Evolutionary conservation across 169 alveolate genomes (phyloP).

Genomic region (Plasmodium gonderi): DNA sequence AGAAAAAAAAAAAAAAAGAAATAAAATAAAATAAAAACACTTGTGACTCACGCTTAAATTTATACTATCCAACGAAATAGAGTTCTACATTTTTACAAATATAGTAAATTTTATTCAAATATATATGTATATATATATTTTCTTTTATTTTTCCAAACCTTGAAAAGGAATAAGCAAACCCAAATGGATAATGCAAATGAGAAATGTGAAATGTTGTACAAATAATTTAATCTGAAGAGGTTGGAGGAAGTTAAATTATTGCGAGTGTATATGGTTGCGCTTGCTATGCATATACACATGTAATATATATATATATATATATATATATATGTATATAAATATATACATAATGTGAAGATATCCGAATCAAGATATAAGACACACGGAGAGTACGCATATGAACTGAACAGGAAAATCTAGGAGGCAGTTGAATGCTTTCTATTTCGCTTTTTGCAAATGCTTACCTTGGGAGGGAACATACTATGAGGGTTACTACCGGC

Average conservation of each 20-base stretch:
- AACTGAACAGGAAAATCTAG: too few relatives aligned
- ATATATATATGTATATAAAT: too few relatives aligned
- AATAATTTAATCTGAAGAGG: slow-evolving; percentile 58
- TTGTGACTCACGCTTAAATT: not conserved
- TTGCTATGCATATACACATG: not conserved
- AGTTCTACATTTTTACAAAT: not conserved
- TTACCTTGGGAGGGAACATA: slow-evolving; percentile 82
- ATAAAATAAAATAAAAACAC: not conserved
- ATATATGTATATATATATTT: not conserved
- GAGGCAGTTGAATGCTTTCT: not conserved
- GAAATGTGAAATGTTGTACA: slow-evolving; percentile 57
- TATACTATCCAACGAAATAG: too few relatives aligned
- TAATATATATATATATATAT: too few relatives aligned
- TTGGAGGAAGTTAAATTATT: not conserved
- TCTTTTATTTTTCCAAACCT: slow-evolving; percentile 10
- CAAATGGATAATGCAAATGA: slow-evolving; percentile 71
- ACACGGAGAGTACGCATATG: too few relatives aligned
- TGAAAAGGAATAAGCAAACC: slow-evolving; percentile 72
- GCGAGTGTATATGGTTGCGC: not conserved
- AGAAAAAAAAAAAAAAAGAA: not conserved
- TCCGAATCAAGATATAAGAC: too few relatives aligned
- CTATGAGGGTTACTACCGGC: slow-evolving; percentile 81
- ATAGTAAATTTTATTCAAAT: not conserved
- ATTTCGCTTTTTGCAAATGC: not conserved
- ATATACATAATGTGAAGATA: too few relatives aligned